Base-by-base conservation (phyloP, 2,329 filamentous ascomycete species). In the Colletotrichum karsti region DNA sequence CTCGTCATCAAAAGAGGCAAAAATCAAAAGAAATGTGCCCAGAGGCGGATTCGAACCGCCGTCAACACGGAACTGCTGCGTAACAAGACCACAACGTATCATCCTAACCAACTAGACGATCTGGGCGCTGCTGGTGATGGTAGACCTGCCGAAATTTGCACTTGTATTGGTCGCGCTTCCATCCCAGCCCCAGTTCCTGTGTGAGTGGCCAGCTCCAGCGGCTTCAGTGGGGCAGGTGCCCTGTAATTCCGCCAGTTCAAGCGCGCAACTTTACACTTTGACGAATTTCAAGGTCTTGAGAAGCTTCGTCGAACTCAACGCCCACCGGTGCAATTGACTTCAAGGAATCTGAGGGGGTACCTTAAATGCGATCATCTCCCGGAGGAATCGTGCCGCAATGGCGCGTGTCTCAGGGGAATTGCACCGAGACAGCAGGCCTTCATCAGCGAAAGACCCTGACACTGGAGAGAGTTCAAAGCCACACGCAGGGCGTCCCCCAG, bases 61-160 rank as follows among this genome's bases (percentile, higher is more conserved):
- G 67, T 69, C 67, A 69, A 69, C 63, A 65, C 67, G 63, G 66
- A 60, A 28, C 28, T 37, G 56, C 55, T 60, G 63, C 56, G 56
- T 66, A 39, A 65, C 44, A 50, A 57, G 58, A 69, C 66, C 66
- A 69, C 66, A 69, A 69, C 63, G 66, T 65, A 69, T 69, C 66
- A 69, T 69, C 67, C 66, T 69, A 69, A 69, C 66, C 66, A 69
- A 69, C 66, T 69, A 69, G 66, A 69, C 66, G 66, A 69, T 69
- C 66, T 59, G 62, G 63, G 66, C 66, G 33, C n/a, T n/a, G 58
- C 41, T 24, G 24, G 1, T 53, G 3, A 0, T 37, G 59, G 35
- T 6, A 59, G 4, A 4, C 2, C n/a, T 2, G 1, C 2, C 2
- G 0, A 1, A 35, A 12, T 7, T 35, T 0, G 3, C 20, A n/a